Base-by-base conservation (phyloP, 345 rosid species). In the Dipteronia sinensis region DNA sequence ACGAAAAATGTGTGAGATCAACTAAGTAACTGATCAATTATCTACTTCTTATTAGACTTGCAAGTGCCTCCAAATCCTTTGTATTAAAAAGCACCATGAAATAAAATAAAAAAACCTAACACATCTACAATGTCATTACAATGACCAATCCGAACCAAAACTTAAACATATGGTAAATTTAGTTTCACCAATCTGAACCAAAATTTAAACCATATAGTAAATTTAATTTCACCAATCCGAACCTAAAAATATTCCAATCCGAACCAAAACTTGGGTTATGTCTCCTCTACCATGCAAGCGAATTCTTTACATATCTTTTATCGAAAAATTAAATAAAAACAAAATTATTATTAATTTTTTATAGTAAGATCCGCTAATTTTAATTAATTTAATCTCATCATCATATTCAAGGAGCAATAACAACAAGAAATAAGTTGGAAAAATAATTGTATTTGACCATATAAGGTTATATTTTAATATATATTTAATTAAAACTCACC, bases 351-450 rank as follows among this genome's bases (percentile, higher is more conserved):
- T 34, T 34, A 34, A 3, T 34, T 4, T 31, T 34, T 4, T 34
- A 34, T 34, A 34, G 86, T 78, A 61, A 79, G 20, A 72, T 81
- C 80, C 85, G 81, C 71, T 44, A 17, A 71, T 16, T 0, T 38
- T 64, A 7, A 64, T 74, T 63, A 23, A 71, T 74, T 75, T 34
- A 67, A 34, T 75, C 68, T 55, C 69, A 27, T 80, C 81, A 77
- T 70, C 72, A 59, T 63, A 61, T 72, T 77, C 82, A 79, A 85
- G 76, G 76, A 85, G 78, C 78, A 82, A 72, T 71, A 44, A 64
- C 78, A 74, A 81, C 70, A 67, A 84, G 71, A 76, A 44, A 62
- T 27, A 79, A 73, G 81, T 61, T 51, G 72, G 75, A 71, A 44
- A 79, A 61, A 23, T n/a, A 66, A 65, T 23, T 76, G 46, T 63